Evolutionary conservation across 805 yeast genomes (phyloP).

Genomic region (Metschnikowia cerradonensis): DNA sequence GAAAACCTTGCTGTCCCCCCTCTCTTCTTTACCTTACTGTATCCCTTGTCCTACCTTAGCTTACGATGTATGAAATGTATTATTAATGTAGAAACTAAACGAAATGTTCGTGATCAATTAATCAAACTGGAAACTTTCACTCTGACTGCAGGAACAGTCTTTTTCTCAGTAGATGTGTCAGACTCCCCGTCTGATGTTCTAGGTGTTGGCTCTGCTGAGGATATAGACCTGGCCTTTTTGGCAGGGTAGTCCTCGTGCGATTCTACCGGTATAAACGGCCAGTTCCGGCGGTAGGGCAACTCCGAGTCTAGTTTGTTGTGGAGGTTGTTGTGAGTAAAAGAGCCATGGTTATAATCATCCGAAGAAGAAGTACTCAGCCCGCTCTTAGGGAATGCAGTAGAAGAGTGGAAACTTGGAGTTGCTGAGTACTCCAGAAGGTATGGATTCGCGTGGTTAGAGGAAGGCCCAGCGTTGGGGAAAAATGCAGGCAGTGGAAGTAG

Average conservation of each 20-base stretch:
- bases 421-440: neutral
- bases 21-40: too few relatives aligned
- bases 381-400: neutral
- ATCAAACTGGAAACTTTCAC: slow-evolving; percentile 15
- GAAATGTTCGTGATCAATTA: slow-evolving; percentile 5
- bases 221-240: neutral
- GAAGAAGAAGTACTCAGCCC: slow-evolving; percentile 1
- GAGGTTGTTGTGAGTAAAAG: neutral
- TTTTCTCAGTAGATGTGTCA: neutral
- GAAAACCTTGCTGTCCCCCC: too few relatives aligned
- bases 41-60: too few relatives aligned
- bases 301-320: neutral
- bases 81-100: neutral
- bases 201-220: slow-evolving; percentile 1
- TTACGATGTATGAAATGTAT: neutral
- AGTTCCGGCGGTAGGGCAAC: neutral
- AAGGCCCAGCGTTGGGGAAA: neutral
- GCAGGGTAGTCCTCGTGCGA: neutral
- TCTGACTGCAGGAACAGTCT: slow-evolving; percentile 1
- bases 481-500: slow-evolving; percentile 6
- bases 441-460: neutral
- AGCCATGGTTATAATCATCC: neutral
- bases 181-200: slow-evolving; percentile 1
- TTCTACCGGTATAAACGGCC: neutral
- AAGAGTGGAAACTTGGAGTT: neutral